phyloP scores from a whole-genome alignment of 2,329 filamentous ascomycete species.

The Blumeria graminis region DNA sequence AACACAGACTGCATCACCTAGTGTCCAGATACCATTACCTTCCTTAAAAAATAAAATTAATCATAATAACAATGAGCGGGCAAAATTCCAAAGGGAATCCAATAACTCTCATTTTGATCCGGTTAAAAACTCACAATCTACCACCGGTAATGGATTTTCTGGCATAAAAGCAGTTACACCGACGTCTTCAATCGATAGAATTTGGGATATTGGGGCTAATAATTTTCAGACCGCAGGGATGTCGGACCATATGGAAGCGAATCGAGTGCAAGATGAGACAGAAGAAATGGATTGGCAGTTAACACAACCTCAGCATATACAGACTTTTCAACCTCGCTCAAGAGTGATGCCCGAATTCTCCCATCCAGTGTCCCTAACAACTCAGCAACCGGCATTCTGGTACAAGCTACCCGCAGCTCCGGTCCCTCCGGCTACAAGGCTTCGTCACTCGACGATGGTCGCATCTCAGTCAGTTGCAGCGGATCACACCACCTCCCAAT shows the following conservation, averaged over 20 bases:
- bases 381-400: conserved; percentile 29
- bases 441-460: conserved; percentile 35
- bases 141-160: not conserved
- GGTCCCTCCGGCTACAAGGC: conserved; percentile 34
- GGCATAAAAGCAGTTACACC: not conserved
- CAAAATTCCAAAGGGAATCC: not conserved
- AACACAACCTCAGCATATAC: conserved; percentile 23
- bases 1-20: conserved; percentile 3
- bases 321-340: conserved; percentile 26
- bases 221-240: not conserved
- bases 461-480: conserved; percentile 25
- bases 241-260: not conserved
- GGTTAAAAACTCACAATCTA: not conserved
- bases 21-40: conserved; percentile 5
- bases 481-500: conserved; percentile 22
- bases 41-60: not conserved
- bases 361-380: conserved; percentile 7
- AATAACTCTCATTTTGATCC: not conserved
- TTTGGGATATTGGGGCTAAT: not conserved
- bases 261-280: conserved; percentile 4
- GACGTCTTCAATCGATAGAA: not conserved
- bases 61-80: not conserved
- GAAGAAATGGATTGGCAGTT: conserved; percentile 49
- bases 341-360: conserved; percentile 18
- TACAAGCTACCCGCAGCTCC: conserved; percentile 47